phyloP scores from a whole-genome alignment of 495 filamentous ascomycete genomes.

The Tuber brumale region DNA sequence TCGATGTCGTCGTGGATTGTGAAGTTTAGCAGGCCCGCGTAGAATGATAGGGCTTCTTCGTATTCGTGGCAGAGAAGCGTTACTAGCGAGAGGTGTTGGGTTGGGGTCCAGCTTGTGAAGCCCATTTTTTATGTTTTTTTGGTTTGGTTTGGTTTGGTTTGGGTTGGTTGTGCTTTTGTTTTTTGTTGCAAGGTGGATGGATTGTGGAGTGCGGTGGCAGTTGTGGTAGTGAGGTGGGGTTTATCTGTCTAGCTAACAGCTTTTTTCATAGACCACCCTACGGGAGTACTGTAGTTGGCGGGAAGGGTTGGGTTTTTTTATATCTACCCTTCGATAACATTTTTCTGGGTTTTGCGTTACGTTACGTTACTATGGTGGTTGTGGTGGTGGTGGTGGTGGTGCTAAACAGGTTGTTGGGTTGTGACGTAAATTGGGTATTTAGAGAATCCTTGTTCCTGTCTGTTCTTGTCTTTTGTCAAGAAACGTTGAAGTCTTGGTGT shows the following conservation, averaged over 20 bases:
- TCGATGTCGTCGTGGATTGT: conserved; percentile 20
- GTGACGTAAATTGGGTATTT: background rate
- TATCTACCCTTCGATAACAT: background rate
- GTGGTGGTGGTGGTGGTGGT: too few relatives aligned
- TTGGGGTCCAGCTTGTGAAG: conserved; percentile 18
- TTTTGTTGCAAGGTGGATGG: too few relatives aligned
- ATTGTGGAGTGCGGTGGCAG: background rate
- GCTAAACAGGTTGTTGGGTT: conserved; percentile 2
- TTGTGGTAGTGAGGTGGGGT: background rate
- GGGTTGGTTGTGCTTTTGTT: background rate
- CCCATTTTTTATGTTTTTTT: conserved; percentile 11
- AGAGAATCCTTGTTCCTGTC: background rate
- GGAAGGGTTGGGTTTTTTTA: background rate
- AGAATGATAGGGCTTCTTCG: conserved; percentile 20
- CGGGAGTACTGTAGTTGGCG: background rate
- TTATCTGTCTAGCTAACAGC: background rate
- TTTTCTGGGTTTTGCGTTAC: background rate
- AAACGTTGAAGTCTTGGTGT: background rate
- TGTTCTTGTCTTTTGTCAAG: background rate
- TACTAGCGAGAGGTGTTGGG: conserved; percentile 21
- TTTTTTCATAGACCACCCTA: background rate
- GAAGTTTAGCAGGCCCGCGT: conserved; percentile 25
- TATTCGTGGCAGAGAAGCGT: conserved; percentile 27
- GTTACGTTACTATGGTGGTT: background rate
- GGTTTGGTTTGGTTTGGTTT: background rate